Base-by-base conservation (phyloP, 805 yeast genomes). In the Yamadazyma sp. region DNA sequence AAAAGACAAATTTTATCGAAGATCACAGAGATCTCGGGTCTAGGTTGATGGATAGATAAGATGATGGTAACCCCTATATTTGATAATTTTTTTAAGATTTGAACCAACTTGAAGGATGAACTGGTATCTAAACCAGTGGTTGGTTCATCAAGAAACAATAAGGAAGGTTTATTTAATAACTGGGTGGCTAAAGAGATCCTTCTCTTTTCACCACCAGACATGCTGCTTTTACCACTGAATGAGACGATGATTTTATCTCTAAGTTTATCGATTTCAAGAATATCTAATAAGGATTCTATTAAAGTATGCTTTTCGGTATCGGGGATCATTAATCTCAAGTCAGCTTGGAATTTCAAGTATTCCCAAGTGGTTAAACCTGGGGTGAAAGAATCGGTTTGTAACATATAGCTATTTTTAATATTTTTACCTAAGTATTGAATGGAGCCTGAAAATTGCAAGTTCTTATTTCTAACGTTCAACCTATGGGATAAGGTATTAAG, bases 161-260 rank as follows among this genome's bases (percentile, higher is more conserved):
- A 62, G 0, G 88, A 76, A 0, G 95, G 95, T 44, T 79, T 82
- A 5, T 84, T 75, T 31, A 86, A 65, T 51, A 86, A 61, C 53
- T 86, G 95, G 12, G 86, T 75, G 0, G 86, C 95, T 23, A 86
- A 73, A 29, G 89, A 80, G 4, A 84, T 69, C 39, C 95, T 59
- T 49, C 95, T 57, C 49, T 80, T 82, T 51, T 86, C 95, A 21
- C 96, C 95, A 11, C 96, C 96, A 4, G 91, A 82, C 4, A 86
- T 60, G 17, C 84, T 86, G 9, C 70, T 62, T 9, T 30, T 25
- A 11, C 27, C 23, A 6, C 27, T 33, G 30, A 44, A 44, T 38
- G 72, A 72, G 35, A 70, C 71, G 1, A 85, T 80, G 3, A 65
- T 43, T 1, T 83, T 78, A 43, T 80, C 66, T 8, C 73, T 73